Evolutionary conservation across 768 basidiomycete species (phyloP), one percentile per base, ranked within the genome.

Genomic region (Leccinum subgranulosum): DNA sequence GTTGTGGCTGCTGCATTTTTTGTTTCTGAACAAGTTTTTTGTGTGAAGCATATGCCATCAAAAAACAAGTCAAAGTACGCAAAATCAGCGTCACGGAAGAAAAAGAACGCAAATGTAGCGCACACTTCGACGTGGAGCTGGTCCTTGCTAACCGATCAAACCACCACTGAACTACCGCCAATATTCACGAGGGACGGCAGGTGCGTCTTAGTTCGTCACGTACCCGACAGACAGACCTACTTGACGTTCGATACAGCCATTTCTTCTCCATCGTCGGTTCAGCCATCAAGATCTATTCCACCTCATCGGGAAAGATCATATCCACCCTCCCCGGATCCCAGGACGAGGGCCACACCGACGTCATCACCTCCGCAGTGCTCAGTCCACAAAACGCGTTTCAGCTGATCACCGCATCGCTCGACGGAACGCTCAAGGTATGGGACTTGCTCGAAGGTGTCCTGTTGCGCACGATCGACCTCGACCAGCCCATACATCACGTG

Each of bases 381-480:
- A 89, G 85, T 69, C 94, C 97, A 14, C 81, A 86, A 60, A 98
- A 97, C 73, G 79, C 85, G 25, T 90, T 93, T 61, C 97, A 98
- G 71, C 74, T 99, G 61, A 84, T 98, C 61, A 93, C 93, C 11
- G 87, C 85, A 49, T 91, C 92, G 8, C 66, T 86, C 58, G 89
- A 94, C 63, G 96, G 94, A n/a, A 81, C 79, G 34, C 73, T 98
- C 60, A 84, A 90, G 69, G 75, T 97, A 25, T 99, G 97, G 97
- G 94, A 98, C 74, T 95, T 90, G 71, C 75, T 95, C 36, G 94
- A 97, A 57, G 94, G 87, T 6, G 77, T 79, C 8, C 74, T 97
- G 11, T 76, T 98, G 58, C 84, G 86, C 59, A 90, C 87, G 2
- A 81, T 97, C 60, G 79, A 84, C 56, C 66, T 93, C 46, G 79